Evolutionary conservation across 2,329 filamentous ascomycete genomes (phyloP).

Genomic region (Lecanosticta acicola): DNA sequence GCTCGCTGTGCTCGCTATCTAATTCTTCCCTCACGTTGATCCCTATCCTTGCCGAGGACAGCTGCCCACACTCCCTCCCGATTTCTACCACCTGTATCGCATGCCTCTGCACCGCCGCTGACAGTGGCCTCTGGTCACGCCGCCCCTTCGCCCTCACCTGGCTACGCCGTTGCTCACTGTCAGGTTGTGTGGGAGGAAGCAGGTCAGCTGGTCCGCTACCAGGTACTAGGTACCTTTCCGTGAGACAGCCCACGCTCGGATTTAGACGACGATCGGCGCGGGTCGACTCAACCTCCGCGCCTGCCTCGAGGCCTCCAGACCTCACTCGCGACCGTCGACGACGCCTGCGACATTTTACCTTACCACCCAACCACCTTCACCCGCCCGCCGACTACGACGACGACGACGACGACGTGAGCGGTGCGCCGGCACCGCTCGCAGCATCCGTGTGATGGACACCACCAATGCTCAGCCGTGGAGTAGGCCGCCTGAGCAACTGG

Average conservation of each 20-base stretch:
- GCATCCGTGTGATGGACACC: conserved; percentile 23
- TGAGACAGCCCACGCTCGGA: too few species aligned
- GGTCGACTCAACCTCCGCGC: neutral
- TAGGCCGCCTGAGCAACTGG: conserved; percentile 34
- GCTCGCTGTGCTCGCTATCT: neutral
- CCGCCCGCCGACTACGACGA: neutral
- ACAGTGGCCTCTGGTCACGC: neutral
- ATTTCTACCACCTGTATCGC: neutral
- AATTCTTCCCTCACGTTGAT: neutral
- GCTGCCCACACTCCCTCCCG: neutral
- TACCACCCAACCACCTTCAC: neutral
- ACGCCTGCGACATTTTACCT: neutral
- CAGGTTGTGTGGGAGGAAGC: too few species aligned
- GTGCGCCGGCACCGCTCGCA: neutral
- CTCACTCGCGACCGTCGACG: conserved; percentile 1
- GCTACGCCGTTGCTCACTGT: too few species aligned
- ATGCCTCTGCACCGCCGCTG: neutral
- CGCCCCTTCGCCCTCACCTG: neutral
- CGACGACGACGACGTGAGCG: conserved; percentile 5
- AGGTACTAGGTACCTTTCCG: too few species aligned
- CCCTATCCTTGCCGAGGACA: neutral
- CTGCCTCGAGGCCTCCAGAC: too few species aligned
- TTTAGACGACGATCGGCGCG: neutral
- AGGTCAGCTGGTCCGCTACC: too few species aligned
- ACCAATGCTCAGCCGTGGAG: conserved; percentile 34